Base-by-base conservation (phyloP, 805 yeast genomes). In the Wickerhamomyces ciferrii region DNA sequence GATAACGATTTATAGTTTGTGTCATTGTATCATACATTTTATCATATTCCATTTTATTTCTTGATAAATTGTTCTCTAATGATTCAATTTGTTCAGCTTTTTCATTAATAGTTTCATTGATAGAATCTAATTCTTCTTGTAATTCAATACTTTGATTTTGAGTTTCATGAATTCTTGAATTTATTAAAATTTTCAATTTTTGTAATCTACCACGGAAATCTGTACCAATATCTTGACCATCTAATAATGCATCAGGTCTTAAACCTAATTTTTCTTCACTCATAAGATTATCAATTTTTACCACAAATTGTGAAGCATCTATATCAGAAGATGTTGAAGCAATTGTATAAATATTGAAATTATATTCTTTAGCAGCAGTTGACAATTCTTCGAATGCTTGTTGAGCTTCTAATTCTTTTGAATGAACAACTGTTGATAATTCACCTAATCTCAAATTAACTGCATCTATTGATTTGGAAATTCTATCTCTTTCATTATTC, bases 61-160 rank as follows among this genome's bases (percentile, higher is more conserved):
- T 72, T 0, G 79, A 67, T 32, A 85, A 67, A 46, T 72, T 72
- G 10, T 81, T 77, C 53, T 83, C 84, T 32, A 83, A 61, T 2
- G 72, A 71, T 43, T 83, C 88, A 20, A 78, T 65, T 24, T 68
- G 66, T 45, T 81, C 86, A 19, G 74, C 72, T 54, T 78, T 78
- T 46, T 84, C 84, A 39, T 71, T 69, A 5, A 83, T 72, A 21
- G 70, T 67, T 48, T 83, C 85, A 27, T 70, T 71, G 19, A 81
- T 57, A 23, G 75, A 69, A 52, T 84, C 89, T 20, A 81, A 69
- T 43, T 68, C 70, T 44, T 83, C 84, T 58, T 84, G 86, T 4
- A 79, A 51, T 53, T 71, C 72, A 41, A 83, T 72, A 2, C 74
- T 65, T 35, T 79, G 81, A 47, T 83, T 90, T 51, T 82, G 83